These are phyloP conservation scores for Ophiostoma sp. DNA, from an alignment of 2,329 filamentous ascomycete species.

Conservation along the genomic window DNA sequence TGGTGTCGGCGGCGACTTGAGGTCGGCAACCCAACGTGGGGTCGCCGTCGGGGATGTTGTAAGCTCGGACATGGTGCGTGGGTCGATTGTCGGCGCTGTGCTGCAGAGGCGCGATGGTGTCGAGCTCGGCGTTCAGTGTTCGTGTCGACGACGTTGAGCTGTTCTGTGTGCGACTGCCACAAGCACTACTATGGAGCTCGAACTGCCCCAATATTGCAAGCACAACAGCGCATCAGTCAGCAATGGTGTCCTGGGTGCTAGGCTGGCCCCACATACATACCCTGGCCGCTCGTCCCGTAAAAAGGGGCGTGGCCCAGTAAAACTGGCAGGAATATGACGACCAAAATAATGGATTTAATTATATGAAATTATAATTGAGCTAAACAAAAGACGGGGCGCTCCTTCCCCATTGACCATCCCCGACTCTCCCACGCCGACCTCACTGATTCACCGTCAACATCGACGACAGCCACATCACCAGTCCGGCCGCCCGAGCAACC, in stretches of 20 bases:
- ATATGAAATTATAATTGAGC: neutral
- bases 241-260: neutral
- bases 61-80: slow-evolving; percentile 30
- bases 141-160: no score
- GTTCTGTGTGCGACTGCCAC: no score
- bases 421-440: neutral
- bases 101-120: neutral
- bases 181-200: neutral
- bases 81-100: neutral
- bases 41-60: slow-evolving; percentile 27
- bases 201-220: no score
- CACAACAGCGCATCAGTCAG: neutral
- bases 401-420: neutral
- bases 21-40: slow-evolving; percentile 78
- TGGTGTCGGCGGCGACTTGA: slow-evolving; percentile 62
- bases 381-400: neutral
- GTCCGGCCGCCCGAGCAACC: neutral
- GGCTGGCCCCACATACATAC: neutral
- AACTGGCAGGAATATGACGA: neutral
- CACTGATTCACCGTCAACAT: neutral
- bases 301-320: neutral
- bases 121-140: neutral
- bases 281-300: neutral
- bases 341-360: neutral
- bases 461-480: neutral